Evolutionary conservation across 2,329 filamentous ascomycete species (phyloP), one percentile per base, ranked within the genome.

Genomic region (Sphaerulina populicola): DNA sequence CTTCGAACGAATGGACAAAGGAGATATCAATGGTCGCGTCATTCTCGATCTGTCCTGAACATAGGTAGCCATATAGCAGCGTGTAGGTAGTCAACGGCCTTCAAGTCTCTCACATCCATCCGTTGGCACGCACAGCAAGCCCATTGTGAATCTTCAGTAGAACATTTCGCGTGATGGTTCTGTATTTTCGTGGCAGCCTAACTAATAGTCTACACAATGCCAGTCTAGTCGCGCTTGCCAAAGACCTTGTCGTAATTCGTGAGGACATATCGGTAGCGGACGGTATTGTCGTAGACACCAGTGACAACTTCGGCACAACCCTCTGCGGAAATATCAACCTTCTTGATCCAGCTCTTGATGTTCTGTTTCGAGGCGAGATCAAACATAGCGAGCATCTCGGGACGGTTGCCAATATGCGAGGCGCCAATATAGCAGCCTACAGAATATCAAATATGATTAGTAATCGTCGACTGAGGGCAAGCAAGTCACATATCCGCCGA

Each of bases 211-310:
- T 27, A 27, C 5, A 27, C 23, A 27, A 7, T 27, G 23, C 6
- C 23, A 27, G 4, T 54, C 50, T 65, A 68, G 44, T 61, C 54
- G 33, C 69, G 63, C 69, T 74, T 71, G 42, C 80, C 81, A 64
- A 86, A 87, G 0, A 72, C 79, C 72, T 84, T 80, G 60, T 86
- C 80, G 60, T 77, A 86, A 8, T 79, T 78, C 10, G 79, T 80
- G 62, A 90, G 67, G 0, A 84, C 86, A 62, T 87, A 83, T 37
- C 86, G 75, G 66, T 87, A 91, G 31, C 77, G 76, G 11, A 89
- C 82, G 60, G 85, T 85, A 57, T 79, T 80, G 63, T 84, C 80
- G 52, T 68, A 66, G 45, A 90, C 78, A 57, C 82, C 76, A 66
- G 82, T 76, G 14, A 88, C 78, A 0, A 81, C 85, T 71, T 88